Evolutionary conservation across 108 stramenopile genomes (phyloP), one percentile per base, ranked within the genome.

Genomic region (Cylindrotheca closterium): DNA sequence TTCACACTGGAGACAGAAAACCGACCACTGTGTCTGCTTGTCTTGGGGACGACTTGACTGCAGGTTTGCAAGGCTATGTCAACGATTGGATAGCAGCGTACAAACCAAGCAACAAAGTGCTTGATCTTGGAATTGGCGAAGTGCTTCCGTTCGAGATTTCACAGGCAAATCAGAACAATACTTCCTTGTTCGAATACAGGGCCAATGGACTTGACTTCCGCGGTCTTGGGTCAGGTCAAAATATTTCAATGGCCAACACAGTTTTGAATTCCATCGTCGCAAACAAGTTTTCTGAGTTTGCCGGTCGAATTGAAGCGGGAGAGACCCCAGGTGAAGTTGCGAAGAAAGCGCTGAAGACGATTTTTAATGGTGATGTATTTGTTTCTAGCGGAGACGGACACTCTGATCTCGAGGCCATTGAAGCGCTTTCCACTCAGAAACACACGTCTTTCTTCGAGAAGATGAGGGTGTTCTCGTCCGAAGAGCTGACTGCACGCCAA

Each of bases 321-420:
- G 84, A 70, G 29, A 60, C 81, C 29, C 53, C 86, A 47, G 66
- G 55, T 31, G 84, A 83, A 8, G 70, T 96, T 54, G 93, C 94
- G 56, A 84, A 88, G 51, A 83, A 91, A 78, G 82, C 89, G 84
- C 90, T 87, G 91, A 82, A 79, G 75, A 91, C 91, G 37, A 77
- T 98, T 61, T 98, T 98, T 91, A 98, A 96, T 74, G 97, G 97
- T 28, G 80, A 98, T 85, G 95, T n/a, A 96, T 81, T 98, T 96
- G 82, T 73, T 78, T 58, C 73, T 72, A 34, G 80, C 55, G 15
- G 79, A 79, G 72, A 93, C 93, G 74, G 50, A 93, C 55, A 88
- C 85, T 71, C 86, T 92, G 90, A 91, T 63, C 95, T 96, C 50
- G 97, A 96, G 64, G 97, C 97, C 67, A 92, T 94, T 77, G 70